Evolutionary conservation across 1,284 basidiomycete species (phyloP), one percentile per base, ranked within the genome.

Genomic region (Farysia itapuensis): DNA sequence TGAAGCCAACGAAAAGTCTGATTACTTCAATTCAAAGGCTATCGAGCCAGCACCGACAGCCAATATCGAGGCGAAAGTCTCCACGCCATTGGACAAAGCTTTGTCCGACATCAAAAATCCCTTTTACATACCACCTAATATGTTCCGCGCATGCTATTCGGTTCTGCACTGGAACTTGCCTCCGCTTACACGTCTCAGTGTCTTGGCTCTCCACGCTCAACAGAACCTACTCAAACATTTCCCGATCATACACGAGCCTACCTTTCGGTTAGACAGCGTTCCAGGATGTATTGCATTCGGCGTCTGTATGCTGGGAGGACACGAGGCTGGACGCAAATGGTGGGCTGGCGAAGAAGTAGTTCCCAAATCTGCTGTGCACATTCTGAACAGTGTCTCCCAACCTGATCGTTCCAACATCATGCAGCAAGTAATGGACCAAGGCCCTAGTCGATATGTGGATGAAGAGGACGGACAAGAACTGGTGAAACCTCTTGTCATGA

Each of bases 141-240:
- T 70, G 46, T 64, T 70, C 37, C 54, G 66, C 9, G 39, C 58
- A 5, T 69, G 66, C 52, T 70, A 70, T 34, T 53, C 66, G 29
- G 44, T 70, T 25, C 31, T 45, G 43, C 68, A 70, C 39, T 70
- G 68, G 68, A 49, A 31, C 29, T 36, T 70, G 26, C 68, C 68
- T 14, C 59, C 68, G 5, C 45, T 68, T 21, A 45, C 63, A 3
- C 65, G 66, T 20, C 47, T 70, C 16, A 66, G 63, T 38, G 54
- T 68, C 42, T 40, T 70, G 16, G 68, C 68, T 2, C 40, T 68
- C 39, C 67, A 70, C 25, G 57, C 66, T 2, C 68, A 70, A 34
- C 64, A 70, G 34, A 70, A 70, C 30, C 30, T 70, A 35, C 57
- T 68, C 45, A 70, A 70, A 39, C 68, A 70, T 34, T 66, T 70